Percentiles rank a stretch among this genome's conserved stretches.
Evolutionary conservation across 2,329 filamentous ascomycete species (phyloP).

Genomic region (Tolypocladium endophyticum): DNA sequence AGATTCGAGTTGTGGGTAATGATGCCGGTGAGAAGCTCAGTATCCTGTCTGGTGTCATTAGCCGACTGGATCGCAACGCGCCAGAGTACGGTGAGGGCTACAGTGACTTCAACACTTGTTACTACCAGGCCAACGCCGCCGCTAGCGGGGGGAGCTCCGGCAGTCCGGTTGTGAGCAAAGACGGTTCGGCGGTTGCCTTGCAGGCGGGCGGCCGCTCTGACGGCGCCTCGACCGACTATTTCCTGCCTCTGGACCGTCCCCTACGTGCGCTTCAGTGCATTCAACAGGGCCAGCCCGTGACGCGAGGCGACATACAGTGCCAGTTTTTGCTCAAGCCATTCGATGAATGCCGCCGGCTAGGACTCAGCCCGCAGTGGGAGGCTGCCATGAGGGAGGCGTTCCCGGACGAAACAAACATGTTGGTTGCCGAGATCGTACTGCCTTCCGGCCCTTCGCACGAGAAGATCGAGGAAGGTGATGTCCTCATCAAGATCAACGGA

Average conservation of each 20-base stretch:
- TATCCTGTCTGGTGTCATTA: conserved; percentile 95
- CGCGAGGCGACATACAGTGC: conserved; percentile 94
- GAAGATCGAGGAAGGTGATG: conserved; percentile 88
- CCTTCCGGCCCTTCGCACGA: conserved; percentile 79
- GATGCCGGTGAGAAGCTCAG: conserved; percentile 97
- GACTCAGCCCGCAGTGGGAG: conserved; percentile 78
- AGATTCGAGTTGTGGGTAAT: conserved; percentile 96
- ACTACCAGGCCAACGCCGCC: conserved; percentile 95
- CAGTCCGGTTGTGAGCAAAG: conserved; percentile 92
- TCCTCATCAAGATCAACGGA: conserved; percentile 85
- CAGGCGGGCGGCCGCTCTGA: conserved; percentile 92
- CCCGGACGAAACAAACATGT: conserved; percentile 90
- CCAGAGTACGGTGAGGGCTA: conserved; percentile 97
- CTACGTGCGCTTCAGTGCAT: conserved; percentile 79
- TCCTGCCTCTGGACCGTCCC: conserved; percentile 85
- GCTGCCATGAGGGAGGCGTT: conserved; percentile 72
- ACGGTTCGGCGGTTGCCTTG: conserved; percentile 82
- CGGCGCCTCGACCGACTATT: conserved; percentile 95
- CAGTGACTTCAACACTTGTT: conserved; percentile 91
- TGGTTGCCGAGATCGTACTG: conserved; percentile 90
- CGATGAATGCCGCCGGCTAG: conserved; percentile 86
- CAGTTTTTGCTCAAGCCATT: conserved; percentile 97
- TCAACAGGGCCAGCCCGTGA: conserved; percentile 61
- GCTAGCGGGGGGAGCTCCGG: conserved; percentile 97
- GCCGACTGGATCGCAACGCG: conserved; percentile 87